Evolutionary conservation across 768 basidiomycete species (phyloP), one percentile per base, ranked within the genome.

Genomic region (Amyloporia xantha): DNA sequence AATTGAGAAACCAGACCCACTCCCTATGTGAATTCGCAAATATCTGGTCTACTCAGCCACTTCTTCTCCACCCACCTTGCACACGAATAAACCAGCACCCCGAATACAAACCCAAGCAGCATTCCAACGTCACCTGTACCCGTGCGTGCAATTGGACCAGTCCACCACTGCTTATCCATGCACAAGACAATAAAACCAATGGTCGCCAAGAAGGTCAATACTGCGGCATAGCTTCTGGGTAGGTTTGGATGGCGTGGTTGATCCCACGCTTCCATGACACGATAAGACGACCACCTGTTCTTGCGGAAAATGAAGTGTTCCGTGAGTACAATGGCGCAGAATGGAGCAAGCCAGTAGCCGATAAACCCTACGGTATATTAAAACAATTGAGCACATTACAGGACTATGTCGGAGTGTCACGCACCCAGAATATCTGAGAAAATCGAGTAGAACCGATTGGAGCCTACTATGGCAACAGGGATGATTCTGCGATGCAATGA

Each of bases 141-240:
- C 6, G 47, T 44, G n/a, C 44, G 55, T 30, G 78, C 78, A 36
- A 79, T 66, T 2, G 75, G 74, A 1, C 77, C 78, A 9, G 69
- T 67, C 52, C 66, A 79, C 73, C 73, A 79, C 46, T 21, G 71
- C 47, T 79, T 75, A 49, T 71, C 66, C 72, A 78, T 78, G 54
- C 71, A 73, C 19, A 71, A 65, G 12, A 76, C 66, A 44, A 73
- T 60, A 35, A 69, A 55, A 9, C 69, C 66, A 19, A 66, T 62
- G 5, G 64, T 65, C 15, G 64, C 68, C 13, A 63, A 28, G 41
- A 73, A 69, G 7, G 76, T 68, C 30, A 62, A 33, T 12, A 74
- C 56, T 2, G 71, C 76, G 1, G 77, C 68, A 17, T 59, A 46
- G 3, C 75, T 60, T 1, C 62, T 56, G 25, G 77, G 73, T 23